Evolutionary conservation across 306 rosid genomes (phyloP).

Genomic region (Lupinus albus): DNA sequence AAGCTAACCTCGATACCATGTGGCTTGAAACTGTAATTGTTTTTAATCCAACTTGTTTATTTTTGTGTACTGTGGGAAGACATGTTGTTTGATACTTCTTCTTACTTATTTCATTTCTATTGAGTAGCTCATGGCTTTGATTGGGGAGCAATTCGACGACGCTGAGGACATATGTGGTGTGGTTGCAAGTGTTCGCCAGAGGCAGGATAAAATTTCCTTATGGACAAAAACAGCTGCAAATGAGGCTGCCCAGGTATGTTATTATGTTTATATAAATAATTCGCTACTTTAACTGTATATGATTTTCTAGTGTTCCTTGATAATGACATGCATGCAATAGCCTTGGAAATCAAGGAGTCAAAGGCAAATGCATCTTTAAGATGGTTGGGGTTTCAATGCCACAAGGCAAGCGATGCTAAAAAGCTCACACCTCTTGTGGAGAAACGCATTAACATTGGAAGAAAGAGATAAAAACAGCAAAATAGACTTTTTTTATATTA

Average conservation of each 20-base stretch:
- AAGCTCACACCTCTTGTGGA: no score
- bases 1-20: conserved; percentile 71
- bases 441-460: no score
- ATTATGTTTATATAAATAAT: not conserved
- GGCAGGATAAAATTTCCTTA: conserved; percentile 86
- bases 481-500: no score
- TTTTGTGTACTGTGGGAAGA: not conserved
- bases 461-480: no score
- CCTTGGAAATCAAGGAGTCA: not conserved
- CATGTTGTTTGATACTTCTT: conserved; percentile 10
- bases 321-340: not conserved
- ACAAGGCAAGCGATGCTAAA: no score
- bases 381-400: no score
- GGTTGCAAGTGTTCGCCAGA: conserved; percentile 90
- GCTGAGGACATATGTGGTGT: conserved; percentile 91
- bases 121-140: conserved; percentile 86
- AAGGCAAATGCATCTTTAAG: not conserved
- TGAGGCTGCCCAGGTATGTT: conserved; percentile 88
- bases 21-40: conserved; percentile 92
- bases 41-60: not conserved
- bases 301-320: conserved; percentile 10
- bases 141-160: conserved; percentile 95
- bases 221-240: conserved; percentile 97
- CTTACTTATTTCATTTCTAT: conserved; percentile 13
- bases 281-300: not conserved